Base-by-base conservation (phyloP, 768 basidiomycete genomes). In the Xerocomus spinulosus region DNA sequence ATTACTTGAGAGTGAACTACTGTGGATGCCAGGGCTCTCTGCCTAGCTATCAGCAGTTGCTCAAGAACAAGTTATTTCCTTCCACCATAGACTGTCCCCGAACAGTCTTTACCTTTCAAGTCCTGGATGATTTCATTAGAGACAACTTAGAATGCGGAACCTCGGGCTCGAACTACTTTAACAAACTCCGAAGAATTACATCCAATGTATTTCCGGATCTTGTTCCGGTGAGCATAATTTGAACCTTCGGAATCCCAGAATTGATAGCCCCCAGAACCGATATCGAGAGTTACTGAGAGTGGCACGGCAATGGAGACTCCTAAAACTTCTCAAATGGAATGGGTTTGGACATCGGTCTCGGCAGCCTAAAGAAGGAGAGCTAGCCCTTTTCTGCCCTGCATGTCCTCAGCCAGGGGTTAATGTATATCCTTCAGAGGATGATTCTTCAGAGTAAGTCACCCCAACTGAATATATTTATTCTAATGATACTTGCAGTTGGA, bases 361-460 rank as follows among this genome's bases (percentile, higher is more conserved):
- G 12, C 2, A 4, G 4, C 25, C n/a, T 0, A 17, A 32, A 2
- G 4, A 18, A 2, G 35, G 40, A 0, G 29, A 51, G 1, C 21
- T 51, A 5, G 45, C 6, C 0, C 23, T 64, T 1, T 56, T 61
- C 10, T 65, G 67, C 17, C 53, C 60, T 0, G 50, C 59, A 4
- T 69, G 66, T 42, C 65, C 60, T 3, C 63, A 64, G 14, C 60
- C 57, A 0, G 59, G 55, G 0, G 48, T 63, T 5, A 67, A 67
- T 36, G 28, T 55, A 5, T 15, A 32, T 2, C 25, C 54, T 18
- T 56, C 56, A 52, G 23, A 52, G 15, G 33, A 48, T 5, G n/a
- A n/a, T n/a, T n/a, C n/a, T n/a, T n/a, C n/a, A n/a, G n/a, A n/a
- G n/a, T n/a, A n/a, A n/a, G n/a, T n/a, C n/a, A n/a, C n/a, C n/a